Evolutionary conservation across 345 rosid species (phyloP), one percentile per base, ranked within the genome.

Genomic region (Citrus mangshanensis): DNA sequence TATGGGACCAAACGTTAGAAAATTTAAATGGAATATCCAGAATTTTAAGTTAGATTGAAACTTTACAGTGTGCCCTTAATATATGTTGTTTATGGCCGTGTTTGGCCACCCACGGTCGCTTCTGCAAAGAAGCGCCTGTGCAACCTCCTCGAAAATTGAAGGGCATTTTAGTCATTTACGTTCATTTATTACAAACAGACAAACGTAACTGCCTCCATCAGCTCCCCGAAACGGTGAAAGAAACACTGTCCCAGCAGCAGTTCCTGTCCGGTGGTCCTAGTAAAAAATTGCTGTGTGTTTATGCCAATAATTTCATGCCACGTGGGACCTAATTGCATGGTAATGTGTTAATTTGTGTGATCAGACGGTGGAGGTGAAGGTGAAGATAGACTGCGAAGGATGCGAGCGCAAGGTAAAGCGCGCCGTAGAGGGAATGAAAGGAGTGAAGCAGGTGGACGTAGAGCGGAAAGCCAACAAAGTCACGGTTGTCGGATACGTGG

Each of bases 341-440:
- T 28, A 30, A 46, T 28, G 6, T 18, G 5, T 55, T 40, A 19
- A 25, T 55, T 19, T 66, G 0, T 16, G 2, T 74, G 68, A 79
- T 80, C 93, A 92, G 99, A 96, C 98, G 81, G 98, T 96, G 86
- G 98, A 96, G 87, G 81, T 96, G 34, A 96, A 93, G 77, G 95
- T 94, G 46, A 79, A 86, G 66, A 89, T 96, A 77, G 99, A 96
- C 87, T 96, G 99, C 75, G 98, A 96, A 81, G 99, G 99, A 72
- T 96, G 99, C 76, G 99, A 96, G 84, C 85, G 97, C 69, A 93
- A 92, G 62, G 98, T 96, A 82, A 92, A 87, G 77, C 86, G 85
- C 18, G 86, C 97, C 0, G 83, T 93, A 68, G 98, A 94, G 75
- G 98, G 97, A 21, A 94, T 94, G 98, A 94, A 87, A 81, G 98